Base-by-base conservation (phyloP, 2,329 filamentous ascomycete species). In the Sporothrix sp. region DNA sequence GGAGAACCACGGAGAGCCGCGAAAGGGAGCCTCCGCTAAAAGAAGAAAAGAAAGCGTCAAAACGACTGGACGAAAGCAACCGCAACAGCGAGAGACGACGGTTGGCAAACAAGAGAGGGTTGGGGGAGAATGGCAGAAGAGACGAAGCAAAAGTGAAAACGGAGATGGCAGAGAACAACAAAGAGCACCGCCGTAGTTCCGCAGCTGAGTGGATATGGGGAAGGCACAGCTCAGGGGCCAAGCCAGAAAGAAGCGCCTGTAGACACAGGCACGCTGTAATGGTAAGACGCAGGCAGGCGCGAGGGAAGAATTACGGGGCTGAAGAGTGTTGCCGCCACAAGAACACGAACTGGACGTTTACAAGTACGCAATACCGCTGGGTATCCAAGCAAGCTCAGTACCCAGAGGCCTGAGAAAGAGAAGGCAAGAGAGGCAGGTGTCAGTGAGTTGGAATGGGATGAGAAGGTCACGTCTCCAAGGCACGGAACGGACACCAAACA, bases 71-170 rank as follows among this genome's bases (percentile, higher is more conserved):
- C 46, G 37, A 51, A 56, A 57, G 61, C 68, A 68, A 62, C 68
- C 70, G 71, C 72, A 73, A 72, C 68, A 81, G 71, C 77, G 78
- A 82, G 70, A 76, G 78, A 79, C 71, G 71, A 28, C 35, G 46
- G 46, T 27, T 56, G 53, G 35, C 53, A 55, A 45, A 46, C 62
- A 39, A 60, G 59, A 52, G 45, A 32, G 40, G 25, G 39, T 39
- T 30, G 18, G 45, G 25, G 4, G 25, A 43, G 38, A 13, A 51
- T 28, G 21, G 39, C 61, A 59, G 51, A 51, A 59, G 56, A 8
- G 55, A 53, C 37, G 42, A 54, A 47, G 51, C 42, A 37, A 48
- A 47, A 45, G 30, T 32, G 16, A 38, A 28, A 37, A 46, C 11
- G 36, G 30, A 36, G 32, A 46, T 36, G 33, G 37, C 25, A 48